A percentile compares a stretch with the other conserved stretches of the same genome.
Evolutionary conservation across 176 grass and related monocot genomes (phyloP).

Genomic region (Elymus sibiricus): DNA sequence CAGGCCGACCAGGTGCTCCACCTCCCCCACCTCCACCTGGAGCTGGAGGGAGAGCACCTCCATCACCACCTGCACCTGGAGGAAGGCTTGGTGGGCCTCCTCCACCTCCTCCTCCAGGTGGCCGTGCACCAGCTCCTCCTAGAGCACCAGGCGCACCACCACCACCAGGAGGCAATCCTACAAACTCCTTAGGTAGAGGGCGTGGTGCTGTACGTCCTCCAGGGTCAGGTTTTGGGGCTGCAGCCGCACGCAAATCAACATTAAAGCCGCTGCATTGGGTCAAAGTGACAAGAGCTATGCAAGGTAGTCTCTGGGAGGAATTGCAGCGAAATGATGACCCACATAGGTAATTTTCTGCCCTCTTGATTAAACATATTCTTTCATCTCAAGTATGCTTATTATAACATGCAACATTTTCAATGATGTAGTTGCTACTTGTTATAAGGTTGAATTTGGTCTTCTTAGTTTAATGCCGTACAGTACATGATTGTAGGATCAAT

Average conservation of each 20-base stretch:
- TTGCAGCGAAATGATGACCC: conserved; percentile 72
- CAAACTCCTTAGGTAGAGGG: conserved; percentile 56
- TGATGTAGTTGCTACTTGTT: neutral
- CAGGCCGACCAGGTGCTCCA: conserved; percentile 37
- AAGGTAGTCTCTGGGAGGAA: conserved; percentile 98
- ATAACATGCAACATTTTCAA: neutral
- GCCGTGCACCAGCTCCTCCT: conserved; percentile 65
- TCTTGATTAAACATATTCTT: conserved; percentile 13
- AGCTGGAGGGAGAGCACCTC: conserved; percentile 50
- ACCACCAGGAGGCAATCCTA: conserved; percentile 53
- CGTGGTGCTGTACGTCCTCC: conserved; percentile 47
- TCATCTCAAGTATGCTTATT: neutral
- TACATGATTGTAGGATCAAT: conserved; percentile 19
- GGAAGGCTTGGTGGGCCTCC: conserved; percentile 45
- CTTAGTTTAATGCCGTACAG: neutral
- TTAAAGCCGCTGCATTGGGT: conserved; percentile 95
- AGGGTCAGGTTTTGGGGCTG: conserved; percentile 45
- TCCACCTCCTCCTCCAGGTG: conserved; percentile 58
- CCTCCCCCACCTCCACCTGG: conserved; percentile 59
- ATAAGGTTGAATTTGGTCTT: neutral
- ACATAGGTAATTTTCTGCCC: conserved; percentile 48
- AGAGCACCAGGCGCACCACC: conserved; percentile 79
- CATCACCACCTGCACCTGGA: conserved; percentile 70
- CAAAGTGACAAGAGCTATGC: conserved; percentile 83
- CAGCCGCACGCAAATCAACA: conserved; percentile 64